Base-by-base conservation (phyloP, 768 basidiomycete species). In the Calocybe indica region DNA sequence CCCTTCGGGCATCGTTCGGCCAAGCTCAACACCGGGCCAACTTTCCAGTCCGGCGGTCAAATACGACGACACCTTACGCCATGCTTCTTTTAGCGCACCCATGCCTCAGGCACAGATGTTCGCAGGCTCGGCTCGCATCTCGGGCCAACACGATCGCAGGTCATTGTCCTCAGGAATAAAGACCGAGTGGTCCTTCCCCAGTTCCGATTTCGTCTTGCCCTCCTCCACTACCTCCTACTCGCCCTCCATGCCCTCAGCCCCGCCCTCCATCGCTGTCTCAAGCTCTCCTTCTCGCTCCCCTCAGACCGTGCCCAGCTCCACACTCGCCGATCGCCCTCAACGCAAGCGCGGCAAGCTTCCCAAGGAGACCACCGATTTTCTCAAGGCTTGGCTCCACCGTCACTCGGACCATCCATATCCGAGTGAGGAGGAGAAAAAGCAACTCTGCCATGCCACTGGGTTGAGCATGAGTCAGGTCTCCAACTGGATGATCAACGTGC, bases 401-500 rank as follows among this genome's bases (percentile, higher is more conserved):
- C 89, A 92, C 60, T 85, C 85, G 2, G 89, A 92, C 62, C 90
- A 92, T 57, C 89, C 89, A 22, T 92, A 92, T 63, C 89, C 89
- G 31, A 84, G 81, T 55, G 89, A 92, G 63, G 88, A 91, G 52
- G 89, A 92, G 74, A 92, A 92, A 69, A 91, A 91, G 60, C 85
- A 88, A 61, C 69, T 92, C 54, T 92, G 89, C 65, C 80, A 85
- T 56, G 85, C 86, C 36, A 92, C 89, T 1, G 88, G 88, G 22
- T 69, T 92, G 53, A 88, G 83, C 69, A 92, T 92, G 88, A 81
- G 76, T 66, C 89, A 92, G 65, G 88, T 92, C 0, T 89, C 87
- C 45, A 92, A 92, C 63, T 92, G 89, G 89, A 92, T 92, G 89
- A 92, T 92, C 59, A 92, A 92, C 57, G 89, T 75, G 37, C 48